Evolutionary conservation across 257 asterid genomes (phyloP), one percentile per base, ranked within the genome.

Genomic region (Vinca minor): DNA sequence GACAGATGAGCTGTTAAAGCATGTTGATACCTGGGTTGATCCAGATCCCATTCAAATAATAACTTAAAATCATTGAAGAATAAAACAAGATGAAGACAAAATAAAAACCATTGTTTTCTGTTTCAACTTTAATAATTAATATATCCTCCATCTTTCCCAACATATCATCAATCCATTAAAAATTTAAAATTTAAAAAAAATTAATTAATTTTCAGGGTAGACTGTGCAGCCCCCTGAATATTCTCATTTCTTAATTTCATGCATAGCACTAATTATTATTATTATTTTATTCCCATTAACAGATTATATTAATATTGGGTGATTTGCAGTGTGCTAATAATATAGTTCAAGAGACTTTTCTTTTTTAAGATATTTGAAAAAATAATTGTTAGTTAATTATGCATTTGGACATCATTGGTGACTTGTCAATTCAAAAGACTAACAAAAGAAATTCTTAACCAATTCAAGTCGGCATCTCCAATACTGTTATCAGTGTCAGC

Each of bases 1-100:
- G 72, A 70, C 41, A n/a, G 73, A 60, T 86, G 92, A 84, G 95
- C 85, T 88, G 96, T 87, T 79, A 69, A 76, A 76, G 89, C 96
- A 84, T 81, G 92, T 80, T 77, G 81, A 64, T 66, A 76, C 89
- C 80, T 72, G 70, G 85, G 70, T n/a, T 76, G 76, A 69, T 85
- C 78, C 63, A 73, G 76, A 85, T 70, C 80, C 79, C 83, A 79
- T 74, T 81, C 67, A 79, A 56, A n/a, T n/a, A n/a, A n/a, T n/a
- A n/a, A n/a, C n/a, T n/a, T n/a, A 77, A 67, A 58, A 34, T 34
- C 3, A 34, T 34, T 66, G 68, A 73, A 62, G 86, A 75, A 89
- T 77, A 79, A n/a, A 84, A 56, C 95, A 89, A 79, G 79, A 82
- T 50, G 78, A 69, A 80, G 96, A 86, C 94, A 84, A 84, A 84